Percentiles rank a stretch among this genome's conserved stretches.
Conservation (phyloP, 768 basidiomycete genomes). For the Termitomyces sp. region DNA sequence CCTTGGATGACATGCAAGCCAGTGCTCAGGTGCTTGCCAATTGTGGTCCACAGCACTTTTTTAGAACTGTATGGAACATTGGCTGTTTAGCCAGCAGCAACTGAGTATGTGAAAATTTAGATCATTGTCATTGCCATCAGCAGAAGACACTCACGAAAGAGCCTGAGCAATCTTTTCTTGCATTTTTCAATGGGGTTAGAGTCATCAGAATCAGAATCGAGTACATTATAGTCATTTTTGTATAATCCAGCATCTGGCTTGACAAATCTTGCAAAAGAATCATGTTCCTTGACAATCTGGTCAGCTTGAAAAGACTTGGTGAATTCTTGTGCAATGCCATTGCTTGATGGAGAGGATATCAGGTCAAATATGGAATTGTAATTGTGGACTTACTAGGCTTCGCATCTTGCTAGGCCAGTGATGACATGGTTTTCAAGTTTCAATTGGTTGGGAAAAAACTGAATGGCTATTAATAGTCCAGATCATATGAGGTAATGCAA, state of each 20-base stretch:
- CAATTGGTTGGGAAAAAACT: neutral
- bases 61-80: neutral
- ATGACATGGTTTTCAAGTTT: neutral
- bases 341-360: neutral
- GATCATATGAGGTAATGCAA: too few relatives aligned
- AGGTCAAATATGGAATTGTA: neutral
- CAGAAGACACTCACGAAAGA: too few relatives aligned
- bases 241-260: too few relatives aligned
- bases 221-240: too few relatives aligned
- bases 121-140: too few relatives aligned
- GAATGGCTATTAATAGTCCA: neutral
- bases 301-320: neutral
- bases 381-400: neutral
- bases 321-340: neutral
- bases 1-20: neutral
- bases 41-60: neutral
- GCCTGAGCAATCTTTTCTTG: too few relatives aligned
- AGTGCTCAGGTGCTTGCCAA: neutral
- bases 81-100: neutral
- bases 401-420: neutral
- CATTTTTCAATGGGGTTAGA: too few relatives aligned
- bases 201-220: too few relatives aligned
- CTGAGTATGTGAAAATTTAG: neutral
- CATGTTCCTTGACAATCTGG: neutral
- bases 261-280: too few relatives aligned